These are phyloP conservation scores for Geosmithia flava DNA, from an alignment of 2,329 filamentous ascomycete genomes.

Conservation along the genomic window DNA sequence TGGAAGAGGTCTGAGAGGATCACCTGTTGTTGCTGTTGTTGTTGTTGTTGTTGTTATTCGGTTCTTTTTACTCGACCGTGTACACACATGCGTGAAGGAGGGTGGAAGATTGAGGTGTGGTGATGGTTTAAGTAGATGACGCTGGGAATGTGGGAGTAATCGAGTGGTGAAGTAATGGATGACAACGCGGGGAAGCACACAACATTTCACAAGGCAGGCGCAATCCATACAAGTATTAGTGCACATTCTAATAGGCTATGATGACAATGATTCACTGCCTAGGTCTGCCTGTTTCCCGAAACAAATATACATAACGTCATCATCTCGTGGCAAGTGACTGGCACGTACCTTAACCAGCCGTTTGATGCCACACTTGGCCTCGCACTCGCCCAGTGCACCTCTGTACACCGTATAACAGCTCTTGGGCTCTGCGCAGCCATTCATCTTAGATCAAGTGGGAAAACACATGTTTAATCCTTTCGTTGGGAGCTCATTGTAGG, in stretches of 20 bases:
- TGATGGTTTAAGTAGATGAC: not conserved
- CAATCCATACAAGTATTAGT: not conserved
- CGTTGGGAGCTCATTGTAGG: too few relatives aligned
- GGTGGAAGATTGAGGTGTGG: not conserved
- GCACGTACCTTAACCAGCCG: not conserved
- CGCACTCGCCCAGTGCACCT: too few relatives aligned
- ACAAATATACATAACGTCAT: not conserved
- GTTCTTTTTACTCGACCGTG: not conserved
- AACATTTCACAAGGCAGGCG: not conserved
- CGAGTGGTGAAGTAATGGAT: not conserved
- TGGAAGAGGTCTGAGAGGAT: not conserved
- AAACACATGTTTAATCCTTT: too few relatives aligned
- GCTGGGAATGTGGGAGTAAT: not conserved
- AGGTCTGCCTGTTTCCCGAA: not conserved
- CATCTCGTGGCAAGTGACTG: not conserved
- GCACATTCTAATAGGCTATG: not conserved
- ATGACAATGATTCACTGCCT: not conserved
- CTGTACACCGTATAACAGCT: too few relatives aligned
- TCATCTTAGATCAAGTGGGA: too few relatives aligned
- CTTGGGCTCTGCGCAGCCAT: too few relatives aligned
- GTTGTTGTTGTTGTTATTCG: not conserved
- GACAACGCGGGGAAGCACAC: not conserved
- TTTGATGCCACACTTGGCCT: too few relatives aligned
- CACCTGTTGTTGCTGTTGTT: not conserved
- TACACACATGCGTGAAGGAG: not conserved